These are phyloP conservation scores for Trichomonascaceae sp. DNA, from an alignment of 1,139 yeast genomes.

Conservation along the genomic window DNA sequence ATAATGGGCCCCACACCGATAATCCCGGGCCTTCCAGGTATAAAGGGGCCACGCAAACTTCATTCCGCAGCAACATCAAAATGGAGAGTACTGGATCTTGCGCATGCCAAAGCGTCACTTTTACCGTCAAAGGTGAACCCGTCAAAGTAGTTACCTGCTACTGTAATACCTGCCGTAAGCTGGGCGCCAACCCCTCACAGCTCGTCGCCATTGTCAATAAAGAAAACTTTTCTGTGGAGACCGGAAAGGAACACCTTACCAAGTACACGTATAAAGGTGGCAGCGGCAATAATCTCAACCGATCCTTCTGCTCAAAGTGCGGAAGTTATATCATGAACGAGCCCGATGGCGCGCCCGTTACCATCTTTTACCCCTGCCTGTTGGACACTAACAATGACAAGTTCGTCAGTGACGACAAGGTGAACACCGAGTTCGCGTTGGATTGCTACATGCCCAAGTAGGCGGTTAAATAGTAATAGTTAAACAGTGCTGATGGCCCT, in stretches of 20 bases:
- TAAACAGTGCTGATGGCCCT: too few relatives aligned
- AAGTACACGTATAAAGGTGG: not conserved
- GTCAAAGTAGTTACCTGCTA: not conserved
- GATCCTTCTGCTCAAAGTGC: not conserved
- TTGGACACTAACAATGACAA: not conserved
- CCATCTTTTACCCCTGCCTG: not conserved
- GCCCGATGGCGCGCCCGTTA: not conserved
- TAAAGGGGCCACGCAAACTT: too few relatives aligned
- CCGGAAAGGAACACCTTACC: not conserved
- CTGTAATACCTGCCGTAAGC: not conserved
- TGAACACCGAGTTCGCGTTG: not conserved
- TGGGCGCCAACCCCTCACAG: not conserved
- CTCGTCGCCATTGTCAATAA: not conserved
- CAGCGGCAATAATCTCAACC: not conserved
- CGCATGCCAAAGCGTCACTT: not conserved
- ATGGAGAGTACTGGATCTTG: not conserved
- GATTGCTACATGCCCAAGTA: not conserved
- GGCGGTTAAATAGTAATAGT: too few relatives aligned
- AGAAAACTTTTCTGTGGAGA: not conserved
- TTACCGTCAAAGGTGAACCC: not conserved
- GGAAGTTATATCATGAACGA: not conserved
- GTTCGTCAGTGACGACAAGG: not conserved
- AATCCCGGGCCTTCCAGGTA: too few relatives aligned
- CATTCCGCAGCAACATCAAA: too few relatives aligned
- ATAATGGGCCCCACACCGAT: too few relatives aligned